Base-by-base conservation (phyloP, 2,329 filamentous ascomycete genomes). In the Penicillium sp. region DNA sequence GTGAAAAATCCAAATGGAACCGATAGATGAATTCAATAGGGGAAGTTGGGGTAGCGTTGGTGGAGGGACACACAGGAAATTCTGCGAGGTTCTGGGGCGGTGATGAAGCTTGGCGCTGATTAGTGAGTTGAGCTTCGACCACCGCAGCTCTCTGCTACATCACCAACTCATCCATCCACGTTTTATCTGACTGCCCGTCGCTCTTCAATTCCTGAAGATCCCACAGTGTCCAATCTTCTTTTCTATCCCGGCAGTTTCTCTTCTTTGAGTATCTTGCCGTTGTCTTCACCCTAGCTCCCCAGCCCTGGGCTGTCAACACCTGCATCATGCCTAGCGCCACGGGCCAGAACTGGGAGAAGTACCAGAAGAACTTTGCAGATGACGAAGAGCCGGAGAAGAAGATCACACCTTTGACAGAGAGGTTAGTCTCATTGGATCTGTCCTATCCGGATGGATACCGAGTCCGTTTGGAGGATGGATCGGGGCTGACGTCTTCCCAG, bases 371-470 rank as follows among this genome's bases (percentile, higher is more conserved):
- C 75, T 99, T 91, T 75, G 94, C 89, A 74, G 95, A 99, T 74
- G 95, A 99, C 72, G 95, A 98, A 78, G 84, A 93, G 78, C 92
- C 96, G 77, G 95, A 99, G 85, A 99, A 99, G 89, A 99, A 99
- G 87, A 99, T 99, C 75, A 94, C 92, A 60, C 95, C 95, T 66
- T 83, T 99, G 63, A 90, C 93, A 69, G 95, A 98, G 82, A 95
- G 98, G 94, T 97, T 85, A 67, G 90, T 82, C 36, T 33, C 36
- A 13, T 18, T n/a, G 11, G 7, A 16, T 37, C 33, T n/a, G 31
- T 18, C 35, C 27, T 27, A 44, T 50, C 19, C 13, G 43, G 18
- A 22, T 53, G 40, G 10, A 18, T 27, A 7, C n/a, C 44, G 40
- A 56, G 24, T 39, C 35, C 52, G 22, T 43, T 47, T 56, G 46